phyloP scores from a whole-genome alignment of 1,284 basidiomycete genomes.

The Athelia sp. region DNA sequence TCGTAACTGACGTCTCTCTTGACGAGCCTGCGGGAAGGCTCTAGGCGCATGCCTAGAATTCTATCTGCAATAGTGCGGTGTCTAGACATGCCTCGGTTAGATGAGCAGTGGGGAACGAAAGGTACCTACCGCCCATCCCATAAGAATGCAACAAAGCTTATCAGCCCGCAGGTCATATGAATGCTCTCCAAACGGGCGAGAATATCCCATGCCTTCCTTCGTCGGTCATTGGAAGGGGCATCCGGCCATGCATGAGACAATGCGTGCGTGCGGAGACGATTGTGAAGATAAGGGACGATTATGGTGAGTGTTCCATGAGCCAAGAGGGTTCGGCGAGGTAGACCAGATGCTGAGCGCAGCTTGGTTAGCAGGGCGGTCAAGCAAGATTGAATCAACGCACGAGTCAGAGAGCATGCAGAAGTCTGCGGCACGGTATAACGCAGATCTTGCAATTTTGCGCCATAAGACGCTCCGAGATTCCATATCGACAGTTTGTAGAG shows the following conservation, averaged over 20 bases:
- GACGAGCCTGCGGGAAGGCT: constrained; percentile 68
- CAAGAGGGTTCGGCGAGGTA: constrained; percentile 56
- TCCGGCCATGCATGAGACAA: constrained; percentile 88
- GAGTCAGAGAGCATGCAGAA: constrained; percentile 21
- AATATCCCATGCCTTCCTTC: constrained; percentile 74
- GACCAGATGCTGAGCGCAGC: constrained; percentile 44
- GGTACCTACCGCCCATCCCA: constrained; percentile 75
- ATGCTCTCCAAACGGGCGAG: constrained; percentile 67
- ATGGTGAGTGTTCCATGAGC: constrained; percentile 75
- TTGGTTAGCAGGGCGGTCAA: constrained; percentile 6
- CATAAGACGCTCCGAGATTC: constrained; percentile 82
- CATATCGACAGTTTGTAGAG: constrained; percentile 86
- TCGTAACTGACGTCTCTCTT: constrained; percentile 93
- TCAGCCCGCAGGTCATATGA: constrained; percentile 55
- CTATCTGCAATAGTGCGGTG: constrained; percentile 87
- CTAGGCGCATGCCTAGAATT: constrained; percentile 73
- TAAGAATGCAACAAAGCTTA: constrained; percentile 82
- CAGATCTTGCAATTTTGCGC: constrained; percentile 88
- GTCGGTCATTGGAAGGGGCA: constrained; percentile 70
- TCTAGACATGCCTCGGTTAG: constrained; percentile 32
- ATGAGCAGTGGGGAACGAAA: constrained; percentile 2
- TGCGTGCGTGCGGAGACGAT: constrained; percentile 70
- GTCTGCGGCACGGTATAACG: constrained; percentile 40
- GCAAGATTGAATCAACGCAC: constrained; percentile 23
- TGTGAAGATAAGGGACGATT: constrained; percentile 75